phyloP scores from a whole-genome alignment of 2,329 filamentous ascomycete genomes.

The Phyllosticta citriasiana region DNA sequence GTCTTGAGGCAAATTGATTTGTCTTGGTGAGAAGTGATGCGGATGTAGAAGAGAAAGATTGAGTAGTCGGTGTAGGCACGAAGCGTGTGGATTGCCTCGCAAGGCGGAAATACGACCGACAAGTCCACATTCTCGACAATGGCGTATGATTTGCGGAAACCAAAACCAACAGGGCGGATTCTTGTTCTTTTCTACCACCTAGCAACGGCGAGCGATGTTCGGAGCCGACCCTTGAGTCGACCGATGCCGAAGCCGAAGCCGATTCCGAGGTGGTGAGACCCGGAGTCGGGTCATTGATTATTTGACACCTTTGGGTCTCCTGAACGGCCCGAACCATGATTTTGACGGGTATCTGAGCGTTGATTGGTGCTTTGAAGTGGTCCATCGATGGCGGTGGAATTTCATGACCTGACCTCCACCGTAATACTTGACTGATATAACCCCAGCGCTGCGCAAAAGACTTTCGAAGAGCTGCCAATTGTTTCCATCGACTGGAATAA shows the following conservation, averaged over 20 bases:
- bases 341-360: background rate
- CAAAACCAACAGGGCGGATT: background rate
- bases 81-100: background rate
- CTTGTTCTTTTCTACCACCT: background rate
- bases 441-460: background rate
- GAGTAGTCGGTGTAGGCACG: background rate
- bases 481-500: background rate
- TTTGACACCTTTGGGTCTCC: background rate
- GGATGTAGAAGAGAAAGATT: background rate
- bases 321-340: background rate
- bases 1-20: background rate
- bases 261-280: constrained; percentile 5
- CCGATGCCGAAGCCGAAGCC: constrained; percentile 4
- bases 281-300: background rate
- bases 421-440: background rate
- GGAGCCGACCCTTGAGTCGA: background rate
- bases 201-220: background rate
- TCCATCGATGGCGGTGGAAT: background rate
- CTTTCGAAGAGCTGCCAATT: background rate
- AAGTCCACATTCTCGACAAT: background rate
- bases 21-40: background rate
- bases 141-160: background rate
- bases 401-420: background rate
- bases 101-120: background rate
- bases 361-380: background rate